A percentile compares a stretch with the other conserved stretches of the same genome.
Evolutionary conservation across 257 asterid species (phyloP).

Genomic region (Nicotiana otophora): DNA sequence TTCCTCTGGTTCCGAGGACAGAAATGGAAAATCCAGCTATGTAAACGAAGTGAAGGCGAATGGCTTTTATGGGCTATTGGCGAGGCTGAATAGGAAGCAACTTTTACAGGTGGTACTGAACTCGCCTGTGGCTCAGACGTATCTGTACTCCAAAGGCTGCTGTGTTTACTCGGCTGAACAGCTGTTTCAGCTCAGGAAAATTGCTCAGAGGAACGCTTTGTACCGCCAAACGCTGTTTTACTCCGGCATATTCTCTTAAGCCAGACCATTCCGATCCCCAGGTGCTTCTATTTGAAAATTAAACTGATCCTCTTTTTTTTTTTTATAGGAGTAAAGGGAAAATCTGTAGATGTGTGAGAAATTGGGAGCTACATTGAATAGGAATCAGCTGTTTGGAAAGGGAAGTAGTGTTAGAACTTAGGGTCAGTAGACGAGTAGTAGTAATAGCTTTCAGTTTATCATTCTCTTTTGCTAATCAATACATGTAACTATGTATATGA

Average conservation of each 20-base stretch:
- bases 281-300: not conserved
- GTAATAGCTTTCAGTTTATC: not conserved
- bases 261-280: not conserved
- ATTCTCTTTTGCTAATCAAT: not conserved
- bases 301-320: not conserved
- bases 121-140: slow-evolving; percentile 56
- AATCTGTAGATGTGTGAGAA: not conserved
- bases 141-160: slow-evolving; percentile 48
- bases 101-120: slow-evolving; percentile 52
- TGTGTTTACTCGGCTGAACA: slow-evolving; percentile 65
- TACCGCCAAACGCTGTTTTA: not conserved
- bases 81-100: slow-evolving; percentile 56
- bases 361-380: not conserved
- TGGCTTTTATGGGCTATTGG: slow-evolving; percentile 24
- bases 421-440: not conserved
- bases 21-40: not conserved
- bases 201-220: slow-evolving; percentile 21
- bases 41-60: not conserved
- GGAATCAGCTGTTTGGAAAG: not conserved
- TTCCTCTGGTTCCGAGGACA: not conserved
- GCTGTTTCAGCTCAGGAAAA: slow-evolving; percentile 27
- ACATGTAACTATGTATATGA: not conserved
- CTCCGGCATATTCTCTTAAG: not conserved
- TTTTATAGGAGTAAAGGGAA: not conserved
- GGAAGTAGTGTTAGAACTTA: not conserved